Conservation (phyloP, 1,284 basidiomycete species). For the Quambalaria eucalypti region DNA sequence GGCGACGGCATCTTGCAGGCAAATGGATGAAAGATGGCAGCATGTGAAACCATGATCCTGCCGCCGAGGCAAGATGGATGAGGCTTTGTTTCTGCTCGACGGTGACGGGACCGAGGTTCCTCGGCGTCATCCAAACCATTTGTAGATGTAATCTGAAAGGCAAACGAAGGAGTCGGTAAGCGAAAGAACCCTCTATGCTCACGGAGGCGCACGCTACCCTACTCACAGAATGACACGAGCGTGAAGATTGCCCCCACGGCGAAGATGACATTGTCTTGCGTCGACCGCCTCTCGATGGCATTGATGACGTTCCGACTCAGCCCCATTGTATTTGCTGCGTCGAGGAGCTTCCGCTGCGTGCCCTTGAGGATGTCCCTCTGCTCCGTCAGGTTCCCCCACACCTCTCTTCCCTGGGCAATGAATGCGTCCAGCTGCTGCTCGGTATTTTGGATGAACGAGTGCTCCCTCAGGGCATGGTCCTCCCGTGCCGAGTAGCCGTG, state of each 20-base stretch:
- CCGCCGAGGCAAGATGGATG: too few species aligned
- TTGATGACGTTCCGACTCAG: conserved; percentile 42
- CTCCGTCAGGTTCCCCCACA: conserved; percentile 44
- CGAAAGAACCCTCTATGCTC: not conserved
- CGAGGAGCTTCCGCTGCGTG: conserved; percentile 32
- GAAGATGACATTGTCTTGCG: conserved; percentile 45
- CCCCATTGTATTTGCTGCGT: conserved; percentile 42
- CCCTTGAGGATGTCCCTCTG: conserved; percentile 43
- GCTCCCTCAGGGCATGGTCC: conserved; percentile 40
- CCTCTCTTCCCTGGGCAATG: conserved; percentile 42
- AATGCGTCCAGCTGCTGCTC: conserved; percentile 42
- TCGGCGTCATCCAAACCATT: conserved; percentile 36
- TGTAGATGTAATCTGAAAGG: conserved; percentile 31
- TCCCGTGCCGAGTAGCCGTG: conserved; percentile 23
- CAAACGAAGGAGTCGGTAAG: not conserved
- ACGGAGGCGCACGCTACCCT: not conserved
- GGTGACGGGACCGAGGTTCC: too few species aligned
- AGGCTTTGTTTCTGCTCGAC: too few species aligned
- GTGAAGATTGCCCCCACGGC: conserved; percentile 38
- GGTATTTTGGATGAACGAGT: conserved; percentile 42
- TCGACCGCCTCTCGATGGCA: conserved; percentile 39
- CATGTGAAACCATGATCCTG: too few species aligned
- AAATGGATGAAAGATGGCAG: too few species aligned
- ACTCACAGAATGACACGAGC: conserved; percentile 38
- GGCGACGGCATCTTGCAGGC: too few species aligned